These are phyloP conservation scores for Candida dubliniensis DNA, from an alignment of 1,139 yeast genomes.

Conservation along the genomic window DNA sequence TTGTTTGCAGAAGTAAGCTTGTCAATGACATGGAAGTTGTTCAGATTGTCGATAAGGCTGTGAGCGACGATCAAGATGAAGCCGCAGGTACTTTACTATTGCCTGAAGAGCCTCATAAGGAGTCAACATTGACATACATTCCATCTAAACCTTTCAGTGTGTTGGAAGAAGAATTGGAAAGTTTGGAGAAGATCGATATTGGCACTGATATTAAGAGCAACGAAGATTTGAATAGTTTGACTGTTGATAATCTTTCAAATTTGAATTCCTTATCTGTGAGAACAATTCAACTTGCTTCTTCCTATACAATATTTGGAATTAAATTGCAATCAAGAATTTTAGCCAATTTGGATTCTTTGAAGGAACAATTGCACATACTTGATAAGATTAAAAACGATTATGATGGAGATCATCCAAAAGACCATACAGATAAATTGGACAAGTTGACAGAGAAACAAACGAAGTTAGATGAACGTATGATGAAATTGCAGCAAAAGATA, in stretches of 20 bases:
- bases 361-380: slow-evolving; percentile 23
- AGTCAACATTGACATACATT: background rate
- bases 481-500: slow-evolving; percentile 24
- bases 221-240: background rate
- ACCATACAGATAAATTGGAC: slow-evolving; percentile 17
- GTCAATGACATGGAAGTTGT: slow-evolving; percentile 16
- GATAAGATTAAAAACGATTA: slow-evolving; percentile 12
- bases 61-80: background rate
- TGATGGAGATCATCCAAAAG: slow-evolving; percentile 16
- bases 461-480: slow-evolving; percentile 21
- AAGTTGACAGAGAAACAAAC: slow-evolving; percentile 22
- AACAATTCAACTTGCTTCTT: slow-evolving; percentile 19
- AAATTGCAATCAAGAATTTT: slow-evolving; percentile 25
- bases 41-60: slow-evolving; percentile 8
- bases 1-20: slow-evolving; percentile 14
- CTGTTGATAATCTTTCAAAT: slow-evolving; percentile 15
- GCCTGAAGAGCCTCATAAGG: background rate
- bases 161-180: slow-evolving; percentile 25
- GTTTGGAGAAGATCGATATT: background rate
- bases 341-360: slow-evolving; percentile 24
- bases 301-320: slow-evolving; percentile 21
- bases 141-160: slow-evolving; percentile 64
- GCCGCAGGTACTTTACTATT: background rate
- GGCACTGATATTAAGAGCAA: background rate
- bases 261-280: slow-evolving; percentile 23